Conservation (phyloP, 208 protist genomes). For the Trypanosoma scelopori region DNA sequence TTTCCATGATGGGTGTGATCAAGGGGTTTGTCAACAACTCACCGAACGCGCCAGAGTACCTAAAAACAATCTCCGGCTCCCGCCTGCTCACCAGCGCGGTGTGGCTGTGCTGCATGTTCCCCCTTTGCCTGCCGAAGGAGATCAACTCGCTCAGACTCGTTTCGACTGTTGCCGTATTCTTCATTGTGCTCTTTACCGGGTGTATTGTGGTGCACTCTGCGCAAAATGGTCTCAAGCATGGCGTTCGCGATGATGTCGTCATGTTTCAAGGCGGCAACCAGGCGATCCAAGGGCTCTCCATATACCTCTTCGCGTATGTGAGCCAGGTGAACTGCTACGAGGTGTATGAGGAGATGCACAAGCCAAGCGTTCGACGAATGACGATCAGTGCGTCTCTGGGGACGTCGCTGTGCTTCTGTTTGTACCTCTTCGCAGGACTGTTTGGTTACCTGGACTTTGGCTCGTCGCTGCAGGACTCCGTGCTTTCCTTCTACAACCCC, state of each 20-base stretch:
- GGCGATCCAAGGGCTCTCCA: conserved; percentile 52
- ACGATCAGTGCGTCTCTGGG: conserved; percentile 37
- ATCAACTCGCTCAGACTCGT: conserved; percentile 83
- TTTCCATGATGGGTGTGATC: conserved; percentile 52
- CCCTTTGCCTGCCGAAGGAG: conserved; percentile 72
- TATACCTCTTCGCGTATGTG: conserved; percentile 75
- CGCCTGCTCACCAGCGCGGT: conserved; percentile 52
- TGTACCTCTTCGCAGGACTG: conserved; percentile 79
- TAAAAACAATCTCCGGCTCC: conserved; percentile 32
- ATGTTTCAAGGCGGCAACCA: conserved; percentile 50
- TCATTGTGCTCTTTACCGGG: conserved; percentile 80
- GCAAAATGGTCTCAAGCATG: conserved; percentile 27
- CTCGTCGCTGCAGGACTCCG: conserved; percentile 33
- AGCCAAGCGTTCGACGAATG: conserved; percentile 52
- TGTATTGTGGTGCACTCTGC: conserved; percentile 56
- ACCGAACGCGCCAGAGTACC: conserved; percentile 31
- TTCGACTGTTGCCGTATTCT: conserved; percentile 52
- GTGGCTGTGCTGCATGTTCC: conserved; percentile 73
- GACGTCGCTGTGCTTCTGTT: conserved; percentile 42
- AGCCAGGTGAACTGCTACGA: conserved; percentile 74
- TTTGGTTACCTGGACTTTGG: conserved; percentile 86
- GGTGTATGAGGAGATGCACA: conserved; percentile 61
- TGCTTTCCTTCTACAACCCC: conserved; percentile 66
- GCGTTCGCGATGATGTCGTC: conserved; percentile 34
- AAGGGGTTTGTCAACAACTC: conserved; percentile 33